Base-by-base conservation (phyloP, 208 protist species). In the Trypanosoma theileri region DNA sequence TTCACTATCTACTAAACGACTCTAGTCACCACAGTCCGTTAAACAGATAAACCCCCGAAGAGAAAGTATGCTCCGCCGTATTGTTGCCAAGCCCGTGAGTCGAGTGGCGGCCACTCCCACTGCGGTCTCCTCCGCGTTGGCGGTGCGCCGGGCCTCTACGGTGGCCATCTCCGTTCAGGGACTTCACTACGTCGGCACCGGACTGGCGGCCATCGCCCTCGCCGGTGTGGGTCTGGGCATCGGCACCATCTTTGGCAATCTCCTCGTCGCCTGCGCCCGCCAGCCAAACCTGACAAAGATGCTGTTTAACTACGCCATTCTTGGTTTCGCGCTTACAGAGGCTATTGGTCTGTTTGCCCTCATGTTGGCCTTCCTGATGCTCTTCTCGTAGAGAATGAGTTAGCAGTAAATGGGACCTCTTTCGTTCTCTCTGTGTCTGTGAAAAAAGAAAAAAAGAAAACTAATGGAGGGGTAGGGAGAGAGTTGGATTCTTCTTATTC, bases 221-320 rank as follows among this genome's bases (percentile, higher is more conserved):
- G 82, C 82, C 63, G 85, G 85, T 59, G 85, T 91, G n/a, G 85
- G 85, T 28, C 76, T 91, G 67, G 85, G 85, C 69, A 88, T 91
- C 56, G 85, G 82, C 57, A 88, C 75, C 60, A 84, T 87, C 71
- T 91, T 91, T 71, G 81, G 81, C 44, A 70, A 71, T 71, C 75
- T 88, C 57, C 69, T 91, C 28, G 66, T 91, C 22, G 85, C 81
- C 60, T 85, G 80, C 71, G 81, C 85, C n/a, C 85, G 85, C 26
- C 85, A 91, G 80, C 85, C 85, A 48, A 91, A 91, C 74, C 66
- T 91, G 57, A 80, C 82, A 65, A 83, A 84, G 74, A 85, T 84
- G 81, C 72, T 91, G 19, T 88, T 91, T 71, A 88, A 86, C 80
- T 91, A 91, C 72, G 82, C 82, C 71, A 88, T 91, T 86, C 82